Base-by-base conservation (phyloP, 768 basidiomycete species). In the Boletus insuetus region DNA sequence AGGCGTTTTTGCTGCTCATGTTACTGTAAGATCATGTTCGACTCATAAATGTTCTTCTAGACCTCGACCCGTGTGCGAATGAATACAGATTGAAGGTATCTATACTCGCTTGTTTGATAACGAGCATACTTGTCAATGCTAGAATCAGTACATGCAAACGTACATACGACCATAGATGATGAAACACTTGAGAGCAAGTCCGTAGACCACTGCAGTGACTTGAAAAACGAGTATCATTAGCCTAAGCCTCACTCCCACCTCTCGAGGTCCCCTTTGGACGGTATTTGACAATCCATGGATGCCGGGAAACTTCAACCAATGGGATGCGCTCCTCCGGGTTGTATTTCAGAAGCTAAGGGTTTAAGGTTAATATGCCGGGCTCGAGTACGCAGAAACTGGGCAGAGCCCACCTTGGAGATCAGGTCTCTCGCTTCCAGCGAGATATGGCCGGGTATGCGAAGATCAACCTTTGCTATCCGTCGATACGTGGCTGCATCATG, bases 401-500 rank as follows among this genome's bases (percentile, higher is more conserved):
- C 32, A 35, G 38, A 56, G 3, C 56, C 29, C 32, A 77, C 79
- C 61, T 71, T 77, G n/a, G 66, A 66, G 49, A 81, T 82, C 3
- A 82, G 61, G 56, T 79, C 76, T 38, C 69, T 73, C 2, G 77
- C 80, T 49, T 82, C 79, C 1, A 69, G 67, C 3, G 75, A 75
- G 22, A 78, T 68, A 13, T 71, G 71, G 4, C 68, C 31, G 4
- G 78, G 77, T 54, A 78, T 74, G 53, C 72, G 73, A 34, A 96
- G 80, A 65, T 97, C 90, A n/a, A 95, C 91, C 57, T 79, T 84
- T 22, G 88, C 84, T 56, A 98, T 98, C 10, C 94, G 84, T 51
- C 85, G 83, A 70, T 97, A 96, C 0, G 96, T 98, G 39, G 91
- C 95, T 90, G 54, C 16, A 42, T 22, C 31, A 43, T 19, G 49